phyloP scores from a whole-genome alignment of 305 asterid genomes.

The Euphrasia arctica region DNA sequence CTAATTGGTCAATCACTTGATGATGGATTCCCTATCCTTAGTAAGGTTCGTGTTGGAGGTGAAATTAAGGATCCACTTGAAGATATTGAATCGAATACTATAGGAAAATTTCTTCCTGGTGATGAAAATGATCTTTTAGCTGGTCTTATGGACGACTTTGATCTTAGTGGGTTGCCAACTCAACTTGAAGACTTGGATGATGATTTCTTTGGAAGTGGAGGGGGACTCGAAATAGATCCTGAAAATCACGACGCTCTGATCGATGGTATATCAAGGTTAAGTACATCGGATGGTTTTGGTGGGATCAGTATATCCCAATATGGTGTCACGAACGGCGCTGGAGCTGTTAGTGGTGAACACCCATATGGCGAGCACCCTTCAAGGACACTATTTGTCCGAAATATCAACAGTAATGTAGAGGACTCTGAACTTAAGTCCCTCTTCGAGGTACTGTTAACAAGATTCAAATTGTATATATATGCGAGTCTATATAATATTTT shows the following conservation, averaged over 20 bases:
- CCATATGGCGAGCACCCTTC: slow-evolving; percentile 99
- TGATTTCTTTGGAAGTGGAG: slow-evolving; percentile 90
- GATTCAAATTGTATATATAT: slow-evolving; percentile 15
- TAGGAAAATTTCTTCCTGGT: slow-evolving; percentile 71
- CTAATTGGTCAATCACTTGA: slow-evolving; percentile 39
- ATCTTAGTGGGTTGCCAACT: slow-evolving; percentile 77
- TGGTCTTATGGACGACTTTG: slow-evolving; percentile 84
- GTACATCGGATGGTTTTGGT: slow-evolving; percentile 43
- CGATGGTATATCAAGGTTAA: slow-evolving; percentile 48
- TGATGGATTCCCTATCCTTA: slow-evolving; percentile 54
- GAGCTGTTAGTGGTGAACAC: slow-evolving; percentile 70
- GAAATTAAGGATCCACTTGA: slow-evolving; percentile 55
- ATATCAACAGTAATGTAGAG: slow-evolving; percentile 93
- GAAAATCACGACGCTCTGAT: slow-evolving; percentile 44
- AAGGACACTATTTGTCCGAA: slow-evolving; percentile 90
- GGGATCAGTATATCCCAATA: slow-evolving; percentile 38
- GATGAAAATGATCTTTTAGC: slow-evolving; percentile 91
- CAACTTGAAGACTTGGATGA: slow-evolving; percentile 93
- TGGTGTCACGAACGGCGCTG: slow-evolving; percentile 55
- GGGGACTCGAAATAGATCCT: slow-evolving; percentile 77
- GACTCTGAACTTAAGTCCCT: slow-evolving; percentile 85
- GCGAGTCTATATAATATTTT: neutral
- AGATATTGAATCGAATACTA: slow-evolving; percentile 40
- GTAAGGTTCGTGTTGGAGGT: slow-evolving; percentile 36
- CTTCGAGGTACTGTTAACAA: slow-evolving; percentile 60